Evolutionary conservation across 345 rosid species (phyloP), one percentile per base, ranked within the genome.

Genomic region (Theobroma cacao): DNA sequence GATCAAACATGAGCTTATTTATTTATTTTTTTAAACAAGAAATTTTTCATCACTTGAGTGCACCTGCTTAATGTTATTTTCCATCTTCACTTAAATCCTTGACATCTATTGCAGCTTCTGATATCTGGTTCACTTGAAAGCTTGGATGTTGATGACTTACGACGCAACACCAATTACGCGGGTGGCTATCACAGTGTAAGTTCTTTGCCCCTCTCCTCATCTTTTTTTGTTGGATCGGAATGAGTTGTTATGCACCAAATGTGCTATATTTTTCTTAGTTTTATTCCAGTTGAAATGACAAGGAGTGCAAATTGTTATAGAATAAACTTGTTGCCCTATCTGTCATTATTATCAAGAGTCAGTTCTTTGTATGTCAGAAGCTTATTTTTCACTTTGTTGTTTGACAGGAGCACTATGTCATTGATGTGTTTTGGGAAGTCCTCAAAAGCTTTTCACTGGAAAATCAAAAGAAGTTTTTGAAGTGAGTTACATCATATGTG

Each of bases 391-490:
- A 31, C 59, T 14, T 62, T 24, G 56, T 36, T 9, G 77, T 61
- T 84, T 78, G 74, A 65, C 94, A 96, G 99, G 98, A 91, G 80
- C 99, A 97, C 86, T 88, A 88, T 88, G 99, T 97, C 82, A 86
- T 97, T n/a, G 93, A 92, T 82, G 91, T 94, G 91, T 93, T 97
- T 79, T 97, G 99, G 98, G 97, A 90, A 84, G 93, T 93, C 80
- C 75, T 96, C 80, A 94, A 94, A 89, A 88, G 94, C 83, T 91
- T 96, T 89, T 87, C 99, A 15, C 73, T 84, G 66, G 97, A 91
- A 80, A 89, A 92, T 80, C 94, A 91, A 76, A 94, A 94, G 91
- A 96, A 91, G 70, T 88, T 96, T 85, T 87, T 96, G 87, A 96
- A 96, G 99, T 94, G 81, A 85, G 95, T 82, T 71, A 13, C 33